These are phyloP conservation scores for Hansenula lynferdii DNA, from an alignment of 1,139 yeast genomes.

Conservation along the genomic window DNA sequence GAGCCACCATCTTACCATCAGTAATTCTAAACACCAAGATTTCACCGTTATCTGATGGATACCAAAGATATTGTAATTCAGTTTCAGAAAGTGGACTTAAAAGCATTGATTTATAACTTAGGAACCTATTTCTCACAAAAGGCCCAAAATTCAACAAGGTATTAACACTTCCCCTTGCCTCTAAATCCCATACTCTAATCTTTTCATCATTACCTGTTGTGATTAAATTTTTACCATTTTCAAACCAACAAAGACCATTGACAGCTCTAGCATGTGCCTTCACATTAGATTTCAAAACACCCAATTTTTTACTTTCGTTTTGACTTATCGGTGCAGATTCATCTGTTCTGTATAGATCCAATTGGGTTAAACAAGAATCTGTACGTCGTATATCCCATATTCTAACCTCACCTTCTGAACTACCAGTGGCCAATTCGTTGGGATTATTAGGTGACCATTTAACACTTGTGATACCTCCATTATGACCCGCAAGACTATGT, in stretches of 20 bases:
- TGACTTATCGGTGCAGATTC: constrained; percentile 5
- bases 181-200: constrained; percentile 69
- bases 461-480: constrained; percentile 57
- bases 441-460: constrained; percentile 69
- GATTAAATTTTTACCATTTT: constrained; percentile 51
- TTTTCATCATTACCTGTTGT: constrained; percentile 77
- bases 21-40: constrained; percentile 55
- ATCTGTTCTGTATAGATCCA: constrained; percentile 50
- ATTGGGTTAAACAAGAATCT: constrained; percentile 44
- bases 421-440: constrained; percentile 21
- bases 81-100: constrained; percentile 36
- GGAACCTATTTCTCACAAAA: constrained; percentile 57
- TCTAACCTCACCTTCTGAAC: constrained; percentile 41
- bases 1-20: constrained; percentile 47
- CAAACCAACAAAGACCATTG: constrained; percentile 71
- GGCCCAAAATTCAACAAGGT: constrained; percentile 77
- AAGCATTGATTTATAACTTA: constrained; percentile 20
- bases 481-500: constrained; percentile 64
- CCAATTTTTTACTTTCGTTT: constrained; percentile 25
- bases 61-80: constrained; percentile 53
- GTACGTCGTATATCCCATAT: constrained; percentile 77
- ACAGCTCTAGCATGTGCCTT: constrained; percentile 75
- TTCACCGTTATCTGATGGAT: constrained; percentile 80
- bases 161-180: constrained; percentile 40
- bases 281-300: constrained; percentile 22